Evolutionary conservation across 441 rosid genomes (phyloP), one percentile per base, ranked within the genome.

Genomic region (Sinapis alba): DNA sequence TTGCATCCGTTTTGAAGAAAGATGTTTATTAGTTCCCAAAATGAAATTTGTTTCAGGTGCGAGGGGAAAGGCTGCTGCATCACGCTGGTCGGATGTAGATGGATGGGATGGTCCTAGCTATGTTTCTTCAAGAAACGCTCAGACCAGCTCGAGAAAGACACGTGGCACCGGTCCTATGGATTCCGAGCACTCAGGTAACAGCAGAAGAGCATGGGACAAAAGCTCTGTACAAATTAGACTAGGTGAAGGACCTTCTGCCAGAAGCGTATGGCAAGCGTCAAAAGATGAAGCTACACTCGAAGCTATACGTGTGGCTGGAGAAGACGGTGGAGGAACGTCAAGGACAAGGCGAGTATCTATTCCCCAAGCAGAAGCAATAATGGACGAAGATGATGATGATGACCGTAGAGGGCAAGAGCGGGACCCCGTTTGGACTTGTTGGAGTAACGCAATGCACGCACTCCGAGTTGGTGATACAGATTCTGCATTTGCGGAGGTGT

Each of bases 251-350:
- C 98, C 99, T 72, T 96, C 99, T 34, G 98, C 97, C 45, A 85
- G 99, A 86, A 90, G 98, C 79, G 96, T 93, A 26, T 96, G 99
- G 98, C 97, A 93, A 84, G 97, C 99, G 58, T 96, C 98, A 60
- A 96, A 96, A 79, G 99, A 96, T 27, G 97, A 96, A 86, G 97
- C 98, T 54, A 96, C 99, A 30, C 85, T 96, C 72, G 94, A 93
- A 87, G 98, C 98, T 30, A 96, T 96, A 83, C 91, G 98, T 30
- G 96, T 90, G 34, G 98, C 97, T 69, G 98, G 98, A 65, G 98
- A 94, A 77, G 98, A 90, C 47, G 38, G 78, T 27, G 91, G 80
- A 28, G 61, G 88, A 67, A 79, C 79, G 38, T 78, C 90, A 57
- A 73, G 86, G 60, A 83, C 84, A 34, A 84, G 87, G 19, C 69